A percentile compares a stretch with the other conserved stretches of the same genome.
Evolutionary conservation across 148 eudicot genomes (phyloP).

Genomic region (Diospyros lotus): DNA sequence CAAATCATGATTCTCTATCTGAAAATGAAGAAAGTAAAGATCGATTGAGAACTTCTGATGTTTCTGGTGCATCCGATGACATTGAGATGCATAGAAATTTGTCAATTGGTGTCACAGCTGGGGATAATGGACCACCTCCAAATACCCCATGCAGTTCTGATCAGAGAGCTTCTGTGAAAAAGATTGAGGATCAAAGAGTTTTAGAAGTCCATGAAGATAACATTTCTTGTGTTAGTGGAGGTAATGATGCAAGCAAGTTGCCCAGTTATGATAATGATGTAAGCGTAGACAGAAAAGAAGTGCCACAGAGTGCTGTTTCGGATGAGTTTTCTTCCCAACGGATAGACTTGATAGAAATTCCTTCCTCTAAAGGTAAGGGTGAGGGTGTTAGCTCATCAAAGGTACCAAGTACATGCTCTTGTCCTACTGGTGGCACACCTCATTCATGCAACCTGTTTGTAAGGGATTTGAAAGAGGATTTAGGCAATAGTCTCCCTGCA

Average conservation of each 20-base stretch:
- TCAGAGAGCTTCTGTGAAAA: slow-evolving; percentile 12
- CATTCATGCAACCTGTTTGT: neutral
- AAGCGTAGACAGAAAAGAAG: slow-evolving; percentile 14
- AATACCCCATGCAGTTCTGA: slow-evolving; percentile 13
- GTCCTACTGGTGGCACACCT: slow-evolving; percentile 24
- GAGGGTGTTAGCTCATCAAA: slow-evolving; percentile 21
- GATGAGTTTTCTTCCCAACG: slow-evolving; percentile 11
- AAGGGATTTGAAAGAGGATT: slow-evolving; percentile 16
- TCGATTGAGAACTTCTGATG: slow-evolving; percentile 21
- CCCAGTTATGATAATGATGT: slow-evolving; percentile 5
- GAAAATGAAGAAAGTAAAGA: slow-evolving; percentile 28
- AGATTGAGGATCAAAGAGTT: slow-evolving; percentile 22
- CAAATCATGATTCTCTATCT: slow-evolving; percentile 22
- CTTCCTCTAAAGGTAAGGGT: slow-evolving; percentile 9
- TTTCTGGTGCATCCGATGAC: slow-evolving; percentile 24
- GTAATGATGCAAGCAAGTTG: slow-evolving; percentile 20
- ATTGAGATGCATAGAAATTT: slow-evolving; percentile 22
- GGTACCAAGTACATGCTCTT: slow-evolving; percentile 31
- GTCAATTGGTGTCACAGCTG: slow-evolving; percentile 14
- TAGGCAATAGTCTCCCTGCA: neutral
- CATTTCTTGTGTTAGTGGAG: slow-evolving; percentile 28
- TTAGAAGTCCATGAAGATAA: slow-evolving; percentile 29
- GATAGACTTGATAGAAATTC: slow-evolving; percentile 12
- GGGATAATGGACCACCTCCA: slow-evolving; percentile 7
- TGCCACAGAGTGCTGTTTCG: slow-evolving; percentile 12